Evolutionary conservation across 2,329 filamentous ascomycete genomes (phyloP), one percentile per base, ranked within the genome.

Genomic region (Colletotrichum siamense): DNA sequence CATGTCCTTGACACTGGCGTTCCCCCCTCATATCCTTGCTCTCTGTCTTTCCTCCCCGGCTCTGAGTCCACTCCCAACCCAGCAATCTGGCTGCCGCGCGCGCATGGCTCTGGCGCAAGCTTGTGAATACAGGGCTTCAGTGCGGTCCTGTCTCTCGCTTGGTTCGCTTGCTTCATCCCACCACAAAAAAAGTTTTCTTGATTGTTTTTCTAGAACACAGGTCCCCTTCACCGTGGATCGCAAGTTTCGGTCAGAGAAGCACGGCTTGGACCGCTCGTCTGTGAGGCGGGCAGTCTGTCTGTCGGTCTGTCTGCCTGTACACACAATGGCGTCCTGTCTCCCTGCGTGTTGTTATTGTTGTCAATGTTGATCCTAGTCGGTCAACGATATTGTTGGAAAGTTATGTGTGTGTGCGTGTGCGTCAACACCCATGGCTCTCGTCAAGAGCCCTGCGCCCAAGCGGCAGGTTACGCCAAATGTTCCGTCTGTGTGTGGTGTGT

Each of bases 121-220:
- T 76, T 74, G 64, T 74, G 65, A 69, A 61, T 49, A 74, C 70
- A 76, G 74, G 74, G 74, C 71, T 74, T 44, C 59, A 49, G 55
- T 32, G 57, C 22, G 34, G 61, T 52, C 13, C 22, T 73, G 74
- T 26, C 30, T 76, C 74, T 76, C 70, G 70, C 74, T 76, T 76
- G 74, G 12, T 72, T 63, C 55, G 68, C 59, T 71, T 26, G 62
- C 59, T 74, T 62, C 49, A 36, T 64, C 70, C 70, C 74, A 74
- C 74, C 55, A 76, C 28, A 65, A 64, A 52, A 69, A 59, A 69
- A 63, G 30, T 34, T 52, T 73, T 69, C 65, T 18, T 61, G 9
- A 15, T 22, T 49, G 39, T 15, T 73, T 62, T 75, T 62, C 63
- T 65, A 34, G 73, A 75, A 75, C 24, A 49, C 30, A 7, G 32